Base-by-base conservation (phyloP, 306 rosid genomes). In the Cicer chorassanicum region DNA sequence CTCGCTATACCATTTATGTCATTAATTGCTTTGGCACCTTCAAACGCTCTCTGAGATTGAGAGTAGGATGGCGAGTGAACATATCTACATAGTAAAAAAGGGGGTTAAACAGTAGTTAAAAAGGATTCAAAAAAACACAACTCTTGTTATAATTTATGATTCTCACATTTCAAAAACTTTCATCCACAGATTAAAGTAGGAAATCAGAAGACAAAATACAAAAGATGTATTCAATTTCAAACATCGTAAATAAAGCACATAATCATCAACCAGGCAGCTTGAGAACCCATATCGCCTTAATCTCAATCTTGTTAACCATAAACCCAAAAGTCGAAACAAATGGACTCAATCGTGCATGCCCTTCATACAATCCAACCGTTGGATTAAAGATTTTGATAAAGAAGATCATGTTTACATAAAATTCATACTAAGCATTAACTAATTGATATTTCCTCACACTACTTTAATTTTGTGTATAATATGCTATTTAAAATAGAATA, bases 1-100 rank as follows among this genome's bases (percentile, higher is more conserved):
- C 72, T 82, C 9, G 93, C 96, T 68, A 94, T 79, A 51, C 86
- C 86, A 81, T 94, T 86, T 81, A 94, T 74, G 82, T 94, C 97
- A 72, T 89, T 93, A 71, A 77, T 87, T 68, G 96, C 92, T 87
- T 92, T 92, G 59, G 93, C 88, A 86, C 88, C 94, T 84, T 90
- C 99, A 86, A 86, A 94, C 3, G 85, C 81, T 29, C 83, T 86
- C 82, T 94, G 96, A 82, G 90, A 88, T 76, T 90, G 93, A 83
- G 54, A 42, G 75, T 87, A 92, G 75, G 93, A 85, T 64, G 86
- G 49, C 1, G 88, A 84, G 66, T 82, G 91, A 38, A 79, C 85
- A 85, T 94, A 94, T 84, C 99, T 94, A 80, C 83, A 86, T 38
- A 5, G 78, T 70, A 77, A 74, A 73, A 68, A 10, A 42, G n/a